phyloP scores from a whole-genome alignment of 176 grass and related monocot genomes.

The Oryza longistaminata region DNA sequence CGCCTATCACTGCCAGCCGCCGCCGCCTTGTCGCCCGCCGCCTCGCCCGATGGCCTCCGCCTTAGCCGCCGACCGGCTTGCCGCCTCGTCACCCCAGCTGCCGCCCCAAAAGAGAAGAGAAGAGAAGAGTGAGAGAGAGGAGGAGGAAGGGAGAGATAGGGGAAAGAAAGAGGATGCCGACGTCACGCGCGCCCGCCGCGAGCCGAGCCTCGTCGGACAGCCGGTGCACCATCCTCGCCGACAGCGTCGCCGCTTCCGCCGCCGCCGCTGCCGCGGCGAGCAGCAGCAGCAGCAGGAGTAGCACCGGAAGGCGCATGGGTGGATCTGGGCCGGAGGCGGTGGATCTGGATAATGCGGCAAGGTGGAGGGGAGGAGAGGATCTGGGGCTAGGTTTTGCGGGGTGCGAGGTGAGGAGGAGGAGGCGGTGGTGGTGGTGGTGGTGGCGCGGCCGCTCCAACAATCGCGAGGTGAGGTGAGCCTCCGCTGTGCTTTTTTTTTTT shows the following conservation, averaged over 20 bases:
- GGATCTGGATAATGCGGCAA: constrained; percentile 48
- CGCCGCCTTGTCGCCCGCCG: no score
- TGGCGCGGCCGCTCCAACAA: not conserved
- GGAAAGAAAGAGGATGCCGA: no score
- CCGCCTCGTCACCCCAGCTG: no score
- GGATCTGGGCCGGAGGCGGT: constrained; percentile 51
- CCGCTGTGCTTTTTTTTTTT: no score
- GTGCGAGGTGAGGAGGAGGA: not conserved
- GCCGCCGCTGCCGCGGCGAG: not conserved
- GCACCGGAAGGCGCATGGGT: constrained; percentile 33
- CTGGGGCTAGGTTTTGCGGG: constrained; percentile 31
- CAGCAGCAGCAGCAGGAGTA: constrained; percentile 6
- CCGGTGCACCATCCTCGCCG: constrained; percentile 75
- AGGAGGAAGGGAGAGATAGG: no score
- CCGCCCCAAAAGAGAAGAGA: no score
- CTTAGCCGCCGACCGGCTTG: no score
- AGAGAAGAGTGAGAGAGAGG: no score
- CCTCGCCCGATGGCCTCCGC: no score
- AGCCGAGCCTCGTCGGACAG: constrained; percentile 77
- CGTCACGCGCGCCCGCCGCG: constrained; percentile 20
- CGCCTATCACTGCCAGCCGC: no score
- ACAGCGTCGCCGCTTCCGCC: constrained; percentile 37
- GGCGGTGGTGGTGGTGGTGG: no score
- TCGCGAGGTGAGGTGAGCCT: not conserved
- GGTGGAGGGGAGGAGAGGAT: constrained; percentile 7